Base-by-base conservation (phyloP, 192 early-diverging fungal species). In the Funneliformis mosseae region DNA sequence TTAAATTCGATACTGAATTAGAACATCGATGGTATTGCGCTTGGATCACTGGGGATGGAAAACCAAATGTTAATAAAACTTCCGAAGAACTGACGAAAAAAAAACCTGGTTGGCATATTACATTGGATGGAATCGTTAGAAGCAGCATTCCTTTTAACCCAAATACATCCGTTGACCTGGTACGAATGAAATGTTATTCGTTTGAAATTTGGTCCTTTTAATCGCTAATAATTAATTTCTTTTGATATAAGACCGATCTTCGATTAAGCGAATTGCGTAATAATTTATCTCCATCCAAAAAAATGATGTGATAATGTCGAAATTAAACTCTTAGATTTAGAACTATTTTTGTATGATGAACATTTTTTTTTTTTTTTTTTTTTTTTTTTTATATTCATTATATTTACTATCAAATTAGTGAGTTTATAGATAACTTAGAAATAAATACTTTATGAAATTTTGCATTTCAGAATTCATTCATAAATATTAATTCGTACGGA, bases 1-100 rank as follows among this genome's bases (percentile, higher is more conserved):
- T 48, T 14, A 50, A 42, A n/a, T 79, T 79, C 41, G 55, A 79
- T 79, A n/a, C 16, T 48, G 59, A 71, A 60, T 5, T 10, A 25
- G 43, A 79, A 79, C 78, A 79, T 55, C 41, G 71, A 23, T 60
- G 45, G 41, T 79, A 71, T 69, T 79, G 78, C 41, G 21, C 46
- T 42, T 79, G 78, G 78, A 50, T 79, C 18, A 61, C 50, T 39
- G 77, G 77, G 14, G 33, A 79, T 33, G 77, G 77, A 5, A 67
- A 50, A 69, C 27, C 62, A 46, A 39, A 2, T n/a, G 21, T 6
- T 28, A 33, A 42, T 23, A 27, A 66, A 77, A 67, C 77, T 33
- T 5, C 39, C 4, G 66, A 79, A 69, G 64, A 79, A 46, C 38
- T 69, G 10, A 16, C 4, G 11, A 42, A 79, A 39, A 48, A 23